These are phyloP conservation scores for Mitragyna speciosa DNA, from an alignment of 257 asterid genomes.

Conservation along the genomic window DNA sequence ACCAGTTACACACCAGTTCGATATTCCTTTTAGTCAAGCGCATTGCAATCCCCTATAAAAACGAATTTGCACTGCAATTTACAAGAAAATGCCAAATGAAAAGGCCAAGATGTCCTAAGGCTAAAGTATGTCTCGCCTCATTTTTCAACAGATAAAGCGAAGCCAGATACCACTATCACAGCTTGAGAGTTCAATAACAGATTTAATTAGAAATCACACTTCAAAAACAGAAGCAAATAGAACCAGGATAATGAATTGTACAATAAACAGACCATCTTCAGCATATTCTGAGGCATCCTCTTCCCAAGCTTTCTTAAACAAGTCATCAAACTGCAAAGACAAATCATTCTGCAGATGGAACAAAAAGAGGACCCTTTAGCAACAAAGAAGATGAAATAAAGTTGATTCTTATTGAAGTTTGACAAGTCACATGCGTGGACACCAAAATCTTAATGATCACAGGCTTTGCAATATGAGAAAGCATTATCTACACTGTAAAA, in stretches of 20 bases:
- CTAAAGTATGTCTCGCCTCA: conserved; percentile 17
- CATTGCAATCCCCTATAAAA: conserved; percentile 2
- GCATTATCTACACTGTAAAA: neutral
- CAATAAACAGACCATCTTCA: conserved; percentile 62
- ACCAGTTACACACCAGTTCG: neutral
- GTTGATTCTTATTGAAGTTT: neutral
- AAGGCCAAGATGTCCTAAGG: conserved; percentile 6
- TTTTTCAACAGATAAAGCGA: conserved; percentile 14
- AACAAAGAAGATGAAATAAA: conserved; percentile 27
- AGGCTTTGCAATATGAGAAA: conserved; percentile 3
- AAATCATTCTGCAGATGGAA: conserved; percentile 66
- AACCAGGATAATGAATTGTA: conserved; percentile 17
- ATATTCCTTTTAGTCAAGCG: neutral
- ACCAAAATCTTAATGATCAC: conserved; percentile 8
- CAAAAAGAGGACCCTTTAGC: conserved; percentile 22
- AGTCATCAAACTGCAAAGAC: conserved; percentile 91
- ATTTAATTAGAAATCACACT: conserved; percentile 5
- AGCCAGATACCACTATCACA: neutral
- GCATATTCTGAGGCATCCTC: conserved; percentile 51
- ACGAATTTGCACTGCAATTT: neutral
- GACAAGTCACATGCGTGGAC: neutral
- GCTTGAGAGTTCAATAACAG: conserved; percentile 3
- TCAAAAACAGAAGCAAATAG: neutral
- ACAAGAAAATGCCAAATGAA: conserved; percentile 3
- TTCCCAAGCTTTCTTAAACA: conserved; percentile 96